These are phyloP conservation scores for Alternaria ethzedia DNA, from an alignment of 2,329 filamentous ascomycete species.

Conservation along the genomic window DNA sequence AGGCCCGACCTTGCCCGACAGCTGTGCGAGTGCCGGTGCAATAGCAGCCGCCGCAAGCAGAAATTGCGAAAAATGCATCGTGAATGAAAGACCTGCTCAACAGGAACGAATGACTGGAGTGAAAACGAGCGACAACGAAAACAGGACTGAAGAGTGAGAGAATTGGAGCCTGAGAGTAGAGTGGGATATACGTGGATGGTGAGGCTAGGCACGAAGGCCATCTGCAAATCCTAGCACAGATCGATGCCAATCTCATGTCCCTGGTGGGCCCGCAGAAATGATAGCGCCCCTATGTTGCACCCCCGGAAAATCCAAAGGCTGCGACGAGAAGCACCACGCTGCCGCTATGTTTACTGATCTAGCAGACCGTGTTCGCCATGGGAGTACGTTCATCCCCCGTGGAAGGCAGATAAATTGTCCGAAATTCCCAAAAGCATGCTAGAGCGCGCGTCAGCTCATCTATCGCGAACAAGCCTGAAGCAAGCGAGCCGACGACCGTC, in stretches of 20 bases:
- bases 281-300: not conserved
- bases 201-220: not conserved
- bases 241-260: not conserved
- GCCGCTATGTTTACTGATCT: not conserved
- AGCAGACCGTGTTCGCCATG: not conserved
- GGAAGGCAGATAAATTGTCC: not conserved
- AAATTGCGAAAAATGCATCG: slow-evolving; percentile 35
- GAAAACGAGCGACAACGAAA: slow-evolving; percentile 11
- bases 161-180: slow-evolving; percentile 1
- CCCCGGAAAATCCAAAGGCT: not conserved
- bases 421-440: not conserved
- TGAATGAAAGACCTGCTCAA: slow-evolving; percentile 27
- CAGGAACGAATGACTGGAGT: slow-evolving; percentile 26
- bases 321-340: not conserved
- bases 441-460: slow-evolving; percentile 3
- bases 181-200: not conserved
- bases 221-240: not conserved
- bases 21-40: slow-evolving; percentile 31
- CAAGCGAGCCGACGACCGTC: not conserved
- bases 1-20: slow-evolving; percentile 45
- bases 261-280: not conserved
- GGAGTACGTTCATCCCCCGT: not conserved
- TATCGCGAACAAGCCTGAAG: slow-evolving; percentile 2
- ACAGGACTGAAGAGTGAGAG: not conserved
- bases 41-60: slow-evolving; percentile 29